Evolutionary conservation across 441 rosid genomes (phyloP), one percentile per base, ranked within the genome.

Genomic region (Macaranga tanarius): DNA sequence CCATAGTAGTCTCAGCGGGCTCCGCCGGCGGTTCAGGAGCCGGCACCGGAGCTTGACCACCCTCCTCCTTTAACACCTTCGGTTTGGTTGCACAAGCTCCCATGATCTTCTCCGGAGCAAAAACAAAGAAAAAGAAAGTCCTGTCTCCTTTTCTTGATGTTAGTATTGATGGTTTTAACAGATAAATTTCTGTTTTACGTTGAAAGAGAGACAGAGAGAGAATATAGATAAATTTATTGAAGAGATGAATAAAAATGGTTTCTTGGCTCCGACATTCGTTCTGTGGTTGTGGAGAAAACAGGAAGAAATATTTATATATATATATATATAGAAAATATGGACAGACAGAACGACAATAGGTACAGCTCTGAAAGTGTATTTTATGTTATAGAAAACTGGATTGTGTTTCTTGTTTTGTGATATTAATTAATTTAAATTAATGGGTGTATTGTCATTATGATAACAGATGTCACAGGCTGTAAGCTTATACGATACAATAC

Each of bases 11-110:
- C 50, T 73, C 74, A 2, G 23, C 20, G 5, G 38, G 38, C 0
- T 4, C 38, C 12, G 16, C 56, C 5, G 22, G 68, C 2, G 72
- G 75, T 60, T 77, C 82, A 1, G 79, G 76, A 0, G 42, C 79
- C 0, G 76, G 79, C 51, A 13, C 66, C 62, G 80, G 87, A 44
- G 67, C 81, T 54, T 77, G 83, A 19, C 38, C 61, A 5, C 77
- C 79, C 51, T 78, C 79, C 51, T 79, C 86, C 85, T 80, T 88
- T 59, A 79, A 81, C 65, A 85, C 91, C 87, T 86, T 87, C 1
- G 91, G 91, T 76, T 89, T 91, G 45, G 84, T 85, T 7, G 90
- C 93, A 59, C 96, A 91, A 45, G 82, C 88, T 67, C 96, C 96
- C 96, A 91, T n/a, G n/a, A n/a, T 91, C 10, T 68, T 68, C 28